These are phyloP conservation scores for Nymphaea colorata DNA, from an alignment of 164 flowering plant genomes.

Conservation along the genomic window DNA sequence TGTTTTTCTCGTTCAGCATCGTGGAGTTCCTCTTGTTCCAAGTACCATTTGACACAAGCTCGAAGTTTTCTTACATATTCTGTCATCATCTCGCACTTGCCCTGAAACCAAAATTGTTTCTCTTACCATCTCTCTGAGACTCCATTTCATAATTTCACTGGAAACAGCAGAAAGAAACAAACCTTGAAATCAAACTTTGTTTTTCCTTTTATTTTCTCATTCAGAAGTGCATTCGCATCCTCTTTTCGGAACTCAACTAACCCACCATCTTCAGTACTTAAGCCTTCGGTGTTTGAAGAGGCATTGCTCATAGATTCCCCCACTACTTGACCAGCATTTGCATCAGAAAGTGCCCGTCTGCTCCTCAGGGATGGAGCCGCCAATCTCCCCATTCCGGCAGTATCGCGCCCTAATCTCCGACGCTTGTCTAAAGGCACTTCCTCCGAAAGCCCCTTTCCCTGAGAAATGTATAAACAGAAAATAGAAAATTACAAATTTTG, in stretches of 20 bases:
- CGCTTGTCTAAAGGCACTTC: constrained; percentile 46
- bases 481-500: not conserved
- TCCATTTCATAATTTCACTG: not conserved
- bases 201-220: constrained; percentile 61
- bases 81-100: constrained; percentile 52
- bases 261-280: constrained; percentile 9
- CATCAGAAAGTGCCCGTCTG: constrained; percentile 48
- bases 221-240: constrained; percentile 67
- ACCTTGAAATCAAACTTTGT: constrained; percentile 78
- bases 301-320: constrained; percentile 33
- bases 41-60: constrained; percentile 66
- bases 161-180: not conserved
- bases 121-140: not conserved
- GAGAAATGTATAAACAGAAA: not conserved
- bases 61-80: constrained; percentile 56
- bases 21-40: constrained; percentile 32
- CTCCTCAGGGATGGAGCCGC: constrained; percentile 36
- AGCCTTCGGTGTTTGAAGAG: constrained; percentile 38
- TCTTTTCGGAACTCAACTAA: constrained; percentile 58
- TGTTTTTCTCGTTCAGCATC: not conserved
- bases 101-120: constrained; percentile 23
- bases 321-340: constrained; percentile 50
- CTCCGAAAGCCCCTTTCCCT: constrained; percentile 32
- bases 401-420: constrained; percentile 25
- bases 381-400: constrained; percentile 25